Evolutionary conservation across 2,329 filamentous ascomycete species (phyloP).

Genomic region (Zasmidium angulare): DNA sequence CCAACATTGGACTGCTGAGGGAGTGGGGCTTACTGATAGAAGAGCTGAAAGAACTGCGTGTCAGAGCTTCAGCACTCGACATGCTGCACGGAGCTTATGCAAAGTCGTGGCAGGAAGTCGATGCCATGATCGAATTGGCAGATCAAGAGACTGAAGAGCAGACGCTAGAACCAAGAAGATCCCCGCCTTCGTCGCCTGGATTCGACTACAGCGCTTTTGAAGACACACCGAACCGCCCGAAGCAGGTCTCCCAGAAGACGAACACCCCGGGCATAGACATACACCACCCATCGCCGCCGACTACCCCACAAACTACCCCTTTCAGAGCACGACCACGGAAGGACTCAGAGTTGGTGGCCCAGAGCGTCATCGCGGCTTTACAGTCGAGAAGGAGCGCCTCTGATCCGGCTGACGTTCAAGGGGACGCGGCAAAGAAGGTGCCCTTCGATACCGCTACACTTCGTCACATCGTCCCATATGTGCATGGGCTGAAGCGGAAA

Average conservation of each 20-base stretch:
- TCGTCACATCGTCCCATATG: conserved; percentile 59
- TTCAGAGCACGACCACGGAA: conserved; percentile 50
- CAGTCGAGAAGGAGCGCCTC: conserved; percentile 39
- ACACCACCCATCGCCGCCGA: neutral
- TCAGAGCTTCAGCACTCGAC: conserved; percentile 66
- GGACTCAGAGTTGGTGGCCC: conserved; percentile 59
- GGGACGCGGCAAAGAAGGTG: conserved; percentile 51
- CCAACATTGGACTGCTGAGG: conserved; percentile 78
- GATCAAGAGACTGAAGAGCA: conserved; percentile 63
- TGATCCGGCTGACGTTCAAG: conserved; percentile 28
- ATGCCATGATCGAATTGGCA: conserved; percentile 84
- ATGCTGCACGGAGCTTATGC: conserved; percentile 62
- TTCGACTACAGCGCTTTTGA: conserved; percentile 61
- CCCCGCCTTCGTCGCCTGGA: conserved; percentile 56
- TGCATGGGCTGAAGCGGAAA: conserved; percentile 48
- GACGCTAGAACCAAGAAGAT: conserved; percentile 49
- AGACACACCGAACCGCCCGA: conserved; percentile 33
- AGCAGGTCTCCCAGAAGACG: neutral
- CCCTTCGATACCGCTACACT: conserved; percentile 66
- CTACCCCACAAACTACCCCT: conserved; percentile 19
- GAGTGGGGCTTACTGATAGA: conserved; percentile 81
- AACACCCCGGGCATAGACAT: neutral
- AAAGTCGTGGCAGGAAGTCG: conserved; percentile 73
- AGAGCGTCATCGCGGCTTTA: conserved; percentile 61
- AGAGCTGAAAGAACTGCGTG: conserved; percentile 74